phyloP scores from a whole-genome alignment of 2,329 filamentous ascomycete genomes.

The Aspergillus pseudoterreus region DNA sequence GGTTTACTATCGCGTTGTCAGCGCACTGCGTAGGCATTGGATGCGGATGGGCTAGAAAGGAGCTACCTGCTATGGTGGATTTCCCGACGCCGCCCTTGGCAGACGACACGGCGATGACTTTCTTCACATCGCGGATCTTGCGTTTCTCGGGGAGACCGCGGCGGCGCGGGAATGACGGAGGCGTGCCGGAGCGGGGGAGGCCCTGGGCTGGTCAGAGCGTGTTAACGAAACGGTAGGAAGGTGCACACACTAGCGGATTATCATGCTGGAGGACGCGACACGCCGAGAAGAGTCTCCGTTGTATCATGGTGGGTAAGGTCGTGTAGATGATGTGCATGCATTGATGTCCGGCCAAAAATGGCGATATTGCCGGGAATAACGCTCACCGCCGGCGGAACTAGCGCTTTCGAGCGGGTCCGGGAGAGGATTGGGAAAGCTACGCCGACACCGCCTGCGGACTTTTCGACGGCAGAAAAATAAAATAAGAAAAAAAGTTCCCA shows the following conservation, averaged over 20 bases:
- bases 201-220: slow-evolving; percentile 55
- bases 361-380: slow-evolving; percentile 18
- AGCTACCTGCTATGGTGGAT: slow-evolving; percentile 77
- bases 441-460: slow-evolving; percentile 15
- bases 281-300: slow-evolving; percentile 54
- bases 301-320: slow-evolving; percentile 5
- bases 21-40: neutral
- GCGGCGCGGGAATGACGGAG: slow-evolving; percentile 67
- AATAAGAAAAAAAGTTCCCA: slow-evolving; percentile 11
- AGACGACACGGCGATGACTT: slow-evolving; percentile 94
- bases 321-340: neutral
- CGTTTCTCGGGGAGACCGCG: slow-evolving; percentile 77
- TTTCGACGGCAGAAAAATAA: slow-evolving; percentile 21
- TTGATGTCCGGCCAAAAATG: neutral
- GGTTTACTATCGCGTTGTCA: slow-evolving; percentile 54
- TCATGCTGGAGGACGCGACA: slow-evolving; percentile 64
- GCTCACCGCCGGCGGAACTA: slow-evolving; percentile 16
- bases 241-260: slow-evolving; percentile 71
- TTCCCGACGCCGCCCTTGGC: slow-evolving; percentile 99
- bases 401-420: neutral
- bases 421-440: neutral
- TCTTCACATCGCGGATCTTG: slow-evolving; percentile 77
- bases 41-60: neutral
- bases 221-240: neutral
- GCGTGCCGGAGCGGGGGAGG: slow-evolving; percentile 70